These are phyloP conservation scores for Sporobolomyces phaffii DNA, from an alignment of 768 basidiomycete genomes.

Conservation along the genomic window DNA sequence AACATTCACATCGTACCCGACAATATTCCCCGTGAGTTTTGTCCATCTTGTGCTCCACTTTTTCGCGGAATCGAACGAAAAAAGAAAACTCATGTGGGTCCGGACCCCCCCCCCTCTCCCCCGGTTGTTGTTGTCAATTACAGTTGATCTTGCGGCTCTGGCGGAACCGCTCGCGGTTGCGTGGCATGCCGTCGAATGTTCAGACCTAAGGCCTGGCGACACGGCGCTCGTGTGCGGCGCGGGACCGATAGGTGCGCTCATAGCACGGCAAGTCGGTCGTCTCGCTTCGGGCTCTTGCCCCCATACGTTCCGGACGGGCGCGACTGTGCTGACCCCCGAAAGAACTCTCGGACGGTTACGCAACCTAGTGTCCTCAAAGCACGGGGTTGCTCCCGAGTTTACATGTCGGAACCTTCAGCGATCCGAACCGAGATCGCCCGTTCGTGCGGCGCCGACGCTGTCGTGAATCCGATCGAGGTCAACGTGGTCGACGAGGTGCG, in stretches of 20 bases:
- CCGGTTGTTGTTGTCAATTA: not conserved
- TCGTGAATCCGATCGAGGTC: slow-evolving; percentile 46
- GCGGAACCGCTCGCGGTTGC: slow-evolving; percentile 54
- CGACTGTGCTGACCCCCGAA: too few relatives aligned
- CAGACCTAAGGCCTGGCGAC: slow-evolving; percentile 48
- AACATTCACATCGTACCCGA: slow-evolving; percentile 50
- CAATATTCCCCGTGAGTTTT: slow-evolving; percentile 48
- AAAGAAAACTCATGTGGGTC: too few relatives aligned
- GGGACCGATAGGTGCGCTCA: slow-evolving; percentile 49
- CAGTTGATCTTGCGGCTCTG: slow-evolving; percentile 54
- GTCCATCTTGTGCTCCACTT: too few relatives aligned
- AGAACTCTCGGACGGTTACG: too few relatives aligned
- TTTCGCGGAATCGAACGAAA: too few relatives aligned
- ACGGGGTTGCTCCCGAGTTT: slow-evolving; percentile 44
- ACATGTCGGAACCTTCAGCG: slow-evolving; percentile 50
- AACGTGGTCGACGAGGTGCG: slow-evolving; percentile 45
- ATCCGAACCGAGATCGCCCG: slow-evolving; percentile 48
- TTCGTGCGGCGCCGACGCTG: slow-evolving; percentile 48
- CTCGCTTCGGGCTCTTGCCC: too few relatives aligned
- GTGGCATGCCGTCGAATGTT: slow-evolving; percentile 52
- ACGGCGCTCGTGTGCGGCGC: slow-evolving; percentile 51
- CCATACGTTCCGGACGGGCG: too few relatives aligned
- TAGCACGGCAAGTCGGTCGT: not conserved
- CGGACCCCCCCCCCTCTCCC: too few relatives aligned
- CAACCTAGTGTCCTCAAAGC: slow-evolving; percentile 50